phyloP scores from a whole-genome alignment of 2,329 filamentous ascomycete genomes.

The Xenoacremonium recifei region DNA sequence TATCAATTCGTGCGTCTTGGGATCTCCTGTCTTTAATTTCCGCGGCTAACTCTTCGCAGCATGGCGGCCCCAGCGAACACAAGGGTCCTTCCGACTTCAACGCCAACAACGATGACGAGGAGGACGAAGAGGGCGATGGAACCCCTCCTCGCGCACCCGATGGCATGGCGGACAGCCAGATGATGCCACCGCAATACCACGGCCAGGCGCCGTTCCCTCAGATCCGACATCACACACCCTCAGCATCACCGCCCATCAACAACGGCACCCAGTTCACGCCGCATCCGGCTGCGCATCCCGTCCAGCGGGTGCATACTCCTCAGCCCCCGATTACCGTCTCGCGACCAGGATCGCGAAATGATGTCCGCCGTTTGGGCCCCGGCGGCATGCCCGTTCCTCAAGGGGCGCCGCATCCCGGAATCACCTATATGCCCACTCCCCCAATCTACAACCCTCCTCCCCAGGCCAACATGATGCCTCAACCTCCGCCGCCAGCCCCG shows the following conservation, averaged over 20 bases:
- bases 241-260: slow-evolving; percentile 82
- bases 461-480: slow-evolving; percentile 21
- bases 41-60: slow-evolving; percentile 50
- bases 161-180: slow-evolving; percentile 51
- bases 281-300: slow-evolving; percentile 36
- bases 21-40: slow-evolving; percentile 1
- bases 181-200: slow-evolving; percentile 71
- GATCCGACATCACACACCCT: slow-evolving; percentile 78
- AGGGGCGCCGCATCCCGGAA: slow-evolving; percentile 59
- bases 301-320: slow-evolving; percentile 73
- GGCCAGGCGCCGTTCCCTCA: slow-evolving; percentile 70
- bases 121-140: slow-evolving; percentile 68
- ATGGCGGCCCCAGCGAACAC: slow-evolving; percentile 90
- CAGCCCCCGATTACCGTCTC: slow-evolving; percentile 73
- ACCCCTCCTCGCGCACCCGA: slow-evolving; percentile 69
- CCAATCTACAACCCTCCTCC: slow-evolving; percentile 71
- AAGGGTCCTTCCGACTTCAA: slow-evolving; percentile 93
- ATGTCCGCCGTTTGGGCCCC: slow-evolving; percentile 71
- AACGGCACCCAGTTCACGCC: slow-evolving; percentile 70
- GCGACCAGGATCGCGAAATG: slow-evolving; percentile 69
- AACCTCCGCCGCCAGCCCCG: slow-evolving; percentile 18
- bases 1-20: slow-evolving; percentile 79
- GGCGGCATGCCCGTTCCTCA: slow-evolving; percentile 64
- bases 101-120: slow-evolving; percentile 83
- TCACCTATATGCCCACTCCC: slow-evolving; percentile 81